Evolutionary conservation across 106 monocot species (phyloP), one percentile per base, ranked within the genome.

Genomic region (Allium sativum): DNA sequence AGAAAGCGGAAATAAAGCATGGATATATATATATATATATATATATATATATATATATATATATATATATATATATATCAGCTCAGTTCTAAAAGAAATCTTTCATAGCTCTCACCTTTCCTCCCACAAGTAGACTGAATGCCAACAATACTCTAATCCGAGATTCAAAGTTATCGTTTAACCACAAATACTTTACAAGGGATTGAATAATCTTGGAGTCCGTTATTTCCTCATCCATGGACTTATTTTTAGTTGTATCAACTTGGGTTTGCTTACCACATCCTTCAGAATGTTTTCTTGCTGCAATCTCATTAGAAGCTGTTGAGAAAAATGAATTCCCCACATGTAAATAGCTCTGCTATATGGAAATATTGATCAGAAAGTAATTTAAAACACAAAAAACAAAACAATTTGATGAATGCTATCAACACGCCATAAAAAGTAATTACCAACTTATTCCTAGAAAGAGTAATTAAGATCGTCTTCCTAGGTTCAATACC

Each of bases 111-210:
- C 20, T 57, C 62, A 90, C 94, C 90, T 95, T 95, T 59, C 90
- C 90, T n/a, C 90, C 84, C 53, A 90, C 70, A 56, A 95, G 90
- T 47, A 95, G 86, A 57, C 76, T 71, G 47, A 95, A 69, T 20
- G 95, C 78, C 54, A 87, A 31, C 9, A 84, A 19, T 18, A 86
- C 77, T 60, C 95, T 86, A 4, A 81, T 44, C 13, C 81, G 86
- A 44, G 87, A 95, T 43, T 95, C 95, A 22, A 65, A 45, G 68
- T 79, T 90, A 58, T 95, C 95, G 44, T 81, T 82, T 52, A 79
- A 55, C 81, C 89, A 87, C 63, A 95, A 75, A 45, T 90, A 78
- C 63, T 86, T 95, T 11, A 57, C 72, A 55, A 95, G 84, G 56
- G 71, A 77, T 21, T 68, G 69, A 42, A 95, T 67, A 3, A 95